phyloP scores from a whole-genome alignment of 345 rosid genomes.

The Euphorbia lathyris region DNA sequence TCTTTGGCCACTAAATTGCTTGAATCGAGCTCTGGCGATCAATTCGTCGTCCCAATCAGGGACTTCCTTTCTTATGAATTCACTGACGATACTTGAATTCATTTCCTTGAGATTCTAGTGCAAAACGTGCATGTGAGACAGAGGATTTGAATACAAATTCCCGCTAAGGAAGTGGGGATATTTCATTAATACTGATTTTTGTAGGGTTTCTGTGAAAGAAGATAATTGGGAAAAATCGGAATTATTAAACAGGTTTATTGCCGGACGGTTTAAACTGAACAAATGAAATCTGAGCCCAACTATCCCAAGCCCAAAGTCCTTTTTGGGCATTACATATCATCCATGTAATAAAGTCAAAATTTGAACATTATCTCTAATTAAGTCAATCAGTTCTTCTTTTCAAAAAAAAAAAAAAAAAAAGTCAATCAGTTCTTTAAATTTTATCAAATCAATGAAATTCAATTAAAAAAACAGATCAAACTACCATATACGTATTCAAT shows the following conservation, averaged over 20 bases:
- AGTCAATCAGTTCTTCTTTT: too few relatives aligned
- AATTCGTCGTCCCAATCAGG: constrained; percentile 84
- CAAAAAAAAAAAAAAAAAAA: too few relatives aligned
- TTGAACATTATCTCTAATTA: too few relatives aligned
- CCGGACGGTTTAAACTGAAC: not conserved
- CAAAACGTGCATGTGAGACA: not conserved
- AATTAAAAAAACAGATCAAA: too few relatives aligned
- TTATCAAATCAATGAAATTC: too few relatives aligned
- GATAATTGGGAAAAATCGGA: not conserved
- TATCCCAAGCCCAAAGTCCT: too few relatives aligned
- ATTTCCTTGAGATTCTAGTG: constrained; percentile 24
- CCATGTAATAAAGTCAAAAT: too few relatives aligned
- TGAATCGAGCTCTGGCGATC: constrained; percentile 69
- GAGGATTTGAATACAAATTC: constrained; percentile 10
- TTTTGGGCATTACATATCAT: too few relatives aligned
- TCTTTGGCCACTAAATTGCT: constrained; percentile 88
- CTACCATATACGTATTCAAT: too few relatives aligned
- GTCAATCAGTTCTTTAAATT: too few relatives aligned
- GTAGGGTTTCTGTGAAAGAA: not conserved
- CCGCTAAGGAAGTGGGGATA: not conserved
- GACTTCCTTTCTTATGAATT: constrained; percentile 58
- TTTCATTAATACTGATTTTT: not conserved
- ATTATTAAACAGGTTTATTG: not conserved
- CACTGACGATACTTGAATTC: constrained; percentile 37
- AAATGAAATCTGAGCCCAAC: too few relatives aligned